Percentiles rank a stretch among this genome's conserved stretches.
Conservation (phyloP, 2,329 filamentous ascomycete species). For the Ilyonectria robusta region DNA sequence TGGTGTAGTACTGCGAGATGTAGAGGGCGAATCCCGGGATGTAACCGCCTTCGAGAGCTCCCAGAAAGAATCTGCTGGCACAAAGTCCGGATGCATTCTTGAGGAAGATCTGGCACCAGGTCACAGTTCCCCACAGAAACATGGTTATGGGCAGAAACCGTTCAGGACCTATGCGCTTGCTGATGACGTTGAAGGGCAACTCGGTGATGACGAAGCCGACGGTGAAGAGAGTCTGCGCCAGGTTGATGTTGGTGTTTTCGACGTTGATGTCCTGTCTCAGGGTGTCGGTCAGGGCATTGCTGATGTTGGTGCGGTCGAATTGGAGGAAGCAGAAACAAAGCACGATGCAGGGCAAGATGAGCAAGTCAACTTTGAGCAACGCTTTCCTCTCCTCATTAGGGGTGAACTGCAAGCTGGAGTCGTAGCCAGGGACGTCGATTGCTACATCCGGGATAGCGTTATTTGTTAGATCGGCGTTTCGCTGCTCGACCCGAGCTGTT, state of each 20-base stretch:
- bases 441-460: slow-evolving; percentile 33
- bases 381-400: slow-evolving; percentile 35
- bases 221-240: slow-evolving; percentile 65
- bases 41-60: slow-evolving; percentile 50
- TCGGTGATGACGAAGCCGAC: slow-evolving; percentile 65
- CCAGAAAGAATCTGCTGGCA: slow-evolving; percentile 48
- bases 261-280: slow-evolving; percentile 64
- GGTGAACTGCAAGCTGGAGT: slow-evolving; percentile 32
- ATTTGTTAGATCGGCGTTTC: too few relatives aligned
- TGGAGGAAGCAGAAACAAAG: slow-evolving; percentile 53
- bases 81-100: slow-evolving; percentile 44
- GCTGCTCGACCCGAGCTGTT: too few relatives aligned
- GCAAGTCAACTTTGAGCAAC: slow-evolving; percentile 45
- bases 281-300: slow-evolving; percentile 66
- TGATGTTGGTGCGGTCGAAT: slow-evolving; percentile 58
- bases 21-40: slow-evolving; percentile 51
- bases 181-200: slow-evolving; percentile 49
- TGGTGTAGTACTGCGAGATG: slow-evolving; percentile 50
- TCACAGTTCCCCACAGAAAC: slow-evolving; percentile 49
- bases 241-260: slow-evolving; percentile 65
- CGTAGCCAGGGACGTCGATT: slow-evolving; percentile 44
- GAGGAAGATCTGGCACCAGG: slow-evolving; percentile 49
- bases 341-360: slow-evolving; percentile 49
- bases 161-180: slow-evolving; percentile 47
- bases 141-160: slow-evolving; percentile 49